Conservation (phyloP, 257 asterid species). For the Fraxinus cuspidata region DNA sequence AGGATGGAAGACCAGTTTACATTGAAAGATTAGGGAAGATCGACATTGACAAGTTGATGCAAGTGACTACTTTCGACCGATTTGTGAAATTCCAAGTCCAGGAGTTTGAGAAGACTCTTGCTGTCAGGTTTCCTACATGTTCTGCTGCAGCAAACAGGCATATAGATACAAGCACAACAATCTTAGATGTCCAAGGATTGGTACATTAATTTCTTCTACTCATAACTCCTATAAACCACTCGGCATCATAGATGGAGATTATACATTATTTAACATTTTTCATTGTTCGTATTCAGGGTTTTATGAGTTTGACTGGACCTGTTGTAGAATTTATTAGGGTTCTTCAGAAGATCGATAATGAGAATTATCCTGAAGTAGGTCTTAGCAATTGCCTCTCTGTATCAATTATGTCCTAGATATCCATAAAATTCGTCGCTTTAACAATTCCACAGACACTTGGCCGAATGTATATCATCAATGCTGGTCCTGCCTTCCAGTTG, state of each 20-base stretch:
- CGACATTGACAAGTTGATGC: constrained; percentile 44
- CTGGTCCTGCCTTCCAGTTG: constrained; percentile 58
- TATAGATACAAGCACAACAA: constrained; percentile 49
- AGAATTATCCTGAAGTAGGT: constrained; percentile 56
- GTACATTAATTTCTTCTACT: constrained; percentile 26
- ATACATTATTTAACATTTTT: constrained; percentile 16
- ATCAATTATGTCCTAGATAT: background rate
- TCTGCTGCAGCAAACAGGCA: constrained; percentile 47
- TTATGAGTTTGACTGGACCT: constrained; percentile 52
- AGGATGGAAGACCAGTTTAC: constrained; percentile 55
- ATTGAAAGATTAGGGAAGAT: constrained; percentile 51
- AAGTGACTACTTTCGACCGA: constrained; percentile 48
- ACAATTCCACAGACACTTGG: constrained; percentile 42
- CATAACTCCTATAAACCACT: background rate
- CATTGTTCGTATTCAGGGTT: constrained; percentile 35
- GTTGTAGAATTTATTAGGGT: constrained; percentile 42
- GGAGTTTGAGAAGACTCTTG: constrained; percentile 50
- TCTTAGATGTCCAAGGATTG: constrained; percentile 60
- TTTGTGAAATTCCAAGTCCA: constrained; percentile 52
- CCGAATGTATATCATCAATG: constrained; percentile 53
- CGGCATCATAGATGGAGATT: background rate
- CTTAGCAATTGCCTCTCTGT: background rate
- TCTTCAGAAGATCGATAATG: constrained; percentile 51
- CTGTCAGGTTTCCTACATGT: constrained; percentile 52
- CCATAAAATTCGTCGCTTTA: background rate